Conservation (phyloP, 2,329 filamentous ascomycete genomes). For the Cladosporium halotolerans region DNA sequence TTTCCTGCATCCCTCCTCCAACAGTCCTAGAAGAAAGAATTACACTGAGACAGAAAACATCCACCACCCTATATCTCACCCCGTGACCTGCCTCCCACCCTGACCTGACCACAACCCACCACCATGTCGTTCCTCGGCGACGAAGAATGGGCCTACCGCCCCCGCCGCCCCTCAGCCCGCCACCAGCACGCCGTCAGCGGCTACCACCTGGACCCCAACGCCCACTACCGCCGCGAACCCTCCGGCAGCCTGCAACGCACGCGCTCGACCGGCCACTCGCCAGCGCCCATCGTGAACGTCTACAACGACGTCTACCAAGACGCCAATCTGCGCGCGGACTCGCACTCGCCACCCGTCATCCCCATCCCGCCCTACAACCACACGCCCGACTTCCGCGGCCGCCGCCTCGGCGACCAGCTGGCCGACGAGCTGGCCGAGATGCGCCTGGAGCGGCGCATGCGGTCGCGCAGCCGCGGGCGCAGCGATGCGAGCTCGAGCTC, state of each 20-base stretch:
- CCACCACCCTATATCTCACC: background rate
- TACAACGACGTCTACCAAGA: constrained; percentile 38
- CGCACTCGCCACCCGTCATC: constrained; percentile 18
- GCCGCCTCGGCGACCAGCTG: constrained; percentile 21
- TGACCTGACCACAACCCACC: background rate
- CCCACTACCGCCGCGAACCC: background rate
- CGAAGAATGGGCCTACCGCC: constrained; percentile 2
- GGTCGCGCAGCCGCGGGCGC: constrained; percentile 29
- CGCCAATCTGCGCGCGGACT: constrained; percentile 18
- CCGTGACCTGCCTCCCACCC: background rate
- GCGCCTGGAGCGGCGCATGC: constrained; percentile 27
- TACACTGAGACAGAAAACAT: too few species aligned
- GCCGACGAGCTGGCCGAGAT: constrained; percentile 27
- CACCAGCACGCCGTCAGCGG: constrained; percentile 1
- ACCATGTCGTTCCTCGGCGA: constrained; percentile 7
- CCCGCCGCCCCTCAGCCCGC: background rate
- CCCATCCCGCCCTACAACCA: constrained; percentile 10
- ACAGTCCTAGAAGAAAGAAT: too few species aligned
- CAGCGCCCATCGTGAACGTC: constrained; percentile 42
- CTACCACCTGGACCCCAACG: constrained; percentile 5
- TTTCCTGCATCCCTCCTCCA: background rate
- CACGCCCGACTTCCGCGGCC: constrained; percentile 7
- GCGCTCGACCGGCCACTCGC: constrained; percentile 38
- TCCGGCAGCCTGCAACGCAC: constrained; percentile 35
- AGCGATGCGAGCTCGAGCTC: constrained; percentile 19